Evolutionary conservation across 768 basidiomycete genomes (phyloP), one percentile per base, ranked within the genome.

Genomic region (Brasilioporus rufonigricans): DNA sequence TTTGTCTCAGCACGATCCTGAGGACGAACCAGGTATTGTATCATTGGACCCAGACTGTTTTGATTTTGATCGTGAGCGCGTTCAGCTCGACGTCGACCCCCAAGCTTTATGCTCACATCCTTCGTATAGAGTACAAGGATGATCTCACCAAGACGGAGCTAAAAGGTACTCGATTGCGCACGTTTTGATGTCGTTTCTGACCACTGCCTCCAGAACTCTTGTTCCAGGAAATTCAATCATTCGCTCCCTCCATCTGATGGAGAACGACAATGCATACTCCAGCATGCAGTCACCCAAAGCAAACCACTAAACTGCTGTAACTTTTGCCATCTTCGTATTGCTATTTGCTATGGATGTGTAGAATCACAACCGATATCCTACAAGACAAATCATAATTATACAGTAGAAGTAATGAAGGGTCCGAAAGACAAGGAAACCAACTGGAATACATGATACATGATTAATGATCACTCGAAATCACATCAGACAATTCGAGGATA

Each of bases 1-100:
- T 39, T 55, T 46, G 23, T 56, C 52, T 56, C 26, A 88, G 85
- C 90, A 93, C 62, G 92, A 93, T 66, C 86, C 93, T 2, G 87
- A 91, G 50, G 94, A 97, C 66, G 94, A 97, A 65, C 94, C 95
- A 2, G 76, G 76, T 27, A 86, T 88, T n/a, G 77, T 82, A 39
- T 86, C 90, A 11, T 80, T 97, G 43, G 86, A 86, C 65, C 84
- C 91, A 0, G 80, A 82, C 43, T 97, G 94, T 73, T 97, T 97
- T 71, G 88, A 93, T 61, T 96, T 95, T 65, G 93, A 97, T 69
- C 76, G 84, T 88, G 65, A 70, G 86, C 71, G 16, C 21, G 10
- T 39, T 36, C 38, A 32, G 45, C 44, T 40, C 35, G 26, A 38
- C 36, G 26, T 47, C 48, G 8, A 13, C 35, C 14, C 14, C 24